Base-by-base conservation (phyloP, 306 rosid species). In the Trifolium repens region DNA sequence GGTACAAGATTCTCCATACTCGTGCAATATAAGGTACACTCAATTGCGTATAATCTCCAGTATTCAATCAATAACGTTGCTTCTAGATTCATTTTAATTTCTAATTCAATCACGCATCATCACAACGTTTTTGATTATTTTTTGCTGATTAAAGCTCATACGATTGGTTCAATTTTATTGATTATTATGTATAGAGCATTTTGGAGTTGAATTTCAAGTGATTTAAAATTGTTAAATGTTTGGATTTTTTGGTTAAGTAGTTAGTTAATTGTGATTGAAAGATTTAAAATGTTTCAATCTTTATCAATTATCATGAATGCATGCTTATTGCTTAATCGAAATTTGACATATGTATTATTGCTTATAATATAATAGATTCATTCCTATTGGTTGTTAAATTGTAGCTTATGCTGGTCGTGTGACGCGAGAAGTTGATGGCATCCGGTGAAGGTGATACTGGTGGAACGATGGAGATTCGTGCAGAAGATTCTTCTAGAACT, bases 381-480 rank as follows among this genome's bases (percentile, higher is more conserved):
- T 35, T 58, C 72, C 17, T 65, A 27, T 74, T 79, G 32, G 52
- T 8, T 69, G 63, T 80, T 52, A 26, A 39, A 53, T 64, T 65
- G 84, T 80, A 81, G 90, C 69, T 71, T 69, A 79, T 72, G 84
- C 73, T 68, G 69, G 75, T 69, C 30, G 44, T 69, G 58, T 70
- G 73, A 65, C 40, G 12, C 72, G 30, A 78, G 76, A 57, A 55
- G 80, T 64, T 17, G 72, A 79, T 86, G 91, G 81, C 87, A 64
- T 60, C 66, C 2, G 85, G 82, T 80, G 84, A 84, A 86, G 86
- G 80, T 77, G 84, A 77, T 35, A 17, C 50, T 37, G 69, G 60
- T 72, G 81, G 64, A 78, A 58, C 69, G 32, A 77, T 79, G 65
- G 88, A 82, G 78, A 61, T 37, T 68, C 87, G 30, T 0, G 54